Conservation (phyloP, 495 filamentous ascomycete species). For the Penicillium malachiteum region DNA sequence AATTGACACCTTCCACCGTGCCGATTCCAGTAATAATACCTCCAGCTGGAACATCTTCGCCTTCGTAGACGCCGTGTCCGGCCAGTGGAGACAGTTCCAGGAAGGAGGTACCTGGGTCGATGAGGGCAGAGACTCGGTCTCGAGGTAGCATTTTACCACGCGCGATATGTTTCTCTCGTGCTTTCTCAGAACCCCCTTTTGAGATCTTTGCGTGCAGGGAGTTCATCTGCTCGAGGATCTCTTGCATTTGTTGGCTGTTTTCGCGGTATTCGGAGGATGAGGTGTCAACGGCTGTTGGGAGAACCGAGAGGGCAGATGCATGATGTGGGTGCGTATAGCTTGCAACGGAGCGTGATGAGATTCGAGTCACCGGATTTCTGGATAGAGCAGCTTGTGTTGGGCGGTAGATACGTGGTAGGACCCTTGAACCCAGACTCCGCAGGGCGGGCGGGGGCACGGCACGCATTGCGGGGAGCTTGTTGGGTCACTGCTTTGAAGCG, state of each 20-base stretch:
- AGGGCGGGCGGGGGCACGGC: conserved; percentile 37
- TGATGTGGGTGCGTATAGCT: conserved; percentile 68
- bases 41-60: conserved; percentile 81
- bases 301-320: conserved; percentile 70
- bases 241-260: conserved; percentile 76
- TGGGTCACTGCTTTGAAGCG: not conserved
- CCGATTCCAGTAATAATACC: conserved; percentile 95
- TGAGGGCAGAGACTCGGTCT: conserved; percentile 82
- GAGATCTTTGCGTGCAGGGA: conserved; percentile 68
- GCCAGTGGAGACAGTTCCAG: conserved; percentile 87
- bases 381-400: conserved; percentile 5
- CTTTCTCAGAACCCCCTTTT: conserved; percentile 76
- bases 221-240: conserved; percentile 63
- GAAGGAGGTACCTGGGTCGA: conserved; percentile 88
- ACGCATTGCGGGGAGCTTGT: conserved; percentile 36
- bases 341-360: conserved; percentile 36
- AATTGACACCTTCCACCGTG: conserved; percentile 83
- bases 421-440: conserved; percentile 31
- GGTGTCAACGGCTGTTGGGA: conserved; percentile 75
- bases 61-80: conserved; percentile 81
- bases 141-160: conserved; percentile 93
- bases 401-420: conserved; percentile 11
- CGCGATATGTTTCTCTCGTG: conserved; percentile 82
- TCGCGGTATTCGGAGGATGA: conserved; percentile 75
- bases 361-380: not conserved